A percentile compares a stretch with the other conserved stretches of the same genome.
These are phyloP conservation scores for Naganishia cerealis DNA, from an alignment of 1,284 basidiomycete species.

Conservation along the genomic window DNA sequence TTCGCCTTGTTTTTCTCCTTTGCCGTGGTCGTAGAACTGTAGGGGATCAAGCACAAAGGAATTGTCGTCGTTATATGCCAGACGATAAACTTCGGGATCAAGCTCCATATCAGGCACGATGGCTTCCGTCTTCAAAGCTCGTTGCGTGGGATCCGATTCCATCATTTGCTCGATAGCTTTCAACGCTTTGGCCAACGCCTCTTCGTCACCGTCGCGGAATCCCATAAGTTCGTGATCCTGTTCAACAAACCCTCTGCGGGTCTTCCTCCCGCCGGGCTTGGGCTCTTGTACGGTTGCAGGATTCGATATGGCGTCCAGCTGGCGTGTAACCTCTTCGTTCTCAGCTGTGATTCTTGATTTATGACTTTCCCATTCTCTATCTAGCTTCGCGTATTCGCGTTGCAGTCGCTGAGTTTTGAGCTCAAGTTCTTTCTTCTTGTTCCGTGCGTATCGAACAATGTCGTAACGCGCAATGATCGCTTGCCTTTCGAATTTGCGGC, in stretches of 20 bases:
- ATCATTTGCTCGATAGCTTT: slow-evolving; percentile 32
- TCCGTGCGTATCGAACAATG: slow-evolving; percentile 1
- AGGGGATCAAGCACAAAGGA: slow-evolving; percentile 32
- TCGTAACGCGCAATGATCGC: slow-evolving; percentile 2
- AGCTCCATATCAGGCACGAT: slow-evolving; percentile 34
- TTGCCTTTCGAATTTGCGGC: slow-evolving; percentile 15
- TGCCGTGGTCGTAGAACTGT: slow-evolving; percentile 28
- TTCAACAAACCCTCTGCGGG: slow-evolving; percentile 25
- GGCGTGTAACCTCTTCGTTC: slow-evolving; percentile 29
- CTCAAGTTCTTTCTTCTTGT: slow-evolving; percentile 7
- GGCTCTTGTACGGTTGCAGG: slow-evolving; percentile 29
- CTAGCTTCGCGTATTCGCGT: slow-evolving; percentile 23
- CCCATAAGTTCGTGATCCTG: slow-evolving; percentile 33
- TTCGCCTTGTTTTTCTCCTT: slow-evolving; percentile 14
- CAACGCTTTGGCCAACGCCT: slow-evolving; percentile 29
- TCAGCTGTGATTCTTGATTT: slow-evolving; percentile 23
- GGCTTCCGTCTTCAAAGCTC: slow-evolving; percentile 35
- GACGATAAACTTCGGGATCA: slow-evolving; percentile 26
- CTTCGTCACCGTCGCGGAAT: slow-evolving; percentile 33
- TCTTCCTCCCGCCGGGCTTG: slow-evolving; percentile 26
- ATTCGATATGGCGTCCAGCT: slow-evolving; percentile 15
- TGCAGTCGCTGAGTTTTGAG: slow-evolving; percentile 12
- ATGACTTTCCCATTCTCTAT: slow-evolving; percentile 30
- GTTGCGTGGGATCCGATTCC: slow-evolving; percentile 33
- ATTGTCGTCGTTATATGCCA: slow-evolving; percentile 31